phyloP scores from a whole-genome alignment of 2,329 filamentous ascomycete genomes.

The Magnaporthales sp. region DNA sequence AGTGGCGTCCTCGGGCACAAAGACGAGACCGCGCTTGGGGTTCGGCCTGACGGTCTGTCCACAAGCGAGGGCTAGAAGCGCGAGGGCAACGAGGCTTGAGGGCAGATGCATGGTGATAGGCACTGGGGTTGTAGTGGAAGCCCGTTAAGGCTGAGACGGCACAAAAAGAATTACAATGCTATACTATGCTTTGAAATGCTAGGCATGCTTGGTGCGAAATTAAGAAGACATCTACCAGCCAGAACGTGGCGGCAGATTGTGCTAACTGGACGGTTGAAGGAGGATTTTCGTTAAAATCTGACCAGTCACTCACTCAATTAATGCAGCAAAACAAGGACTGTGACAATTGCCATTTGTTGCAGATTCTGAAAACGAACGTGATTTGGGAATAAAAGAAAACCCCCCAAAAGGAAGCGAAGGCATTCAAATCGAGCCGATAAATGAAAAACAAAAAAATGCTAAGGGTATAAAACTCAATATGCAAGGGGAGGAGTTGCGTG shows the following conservation, averaged over 20 bases:
- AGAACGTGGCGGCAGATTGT: not conserved
- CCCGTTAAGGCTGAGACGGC: not conserved
- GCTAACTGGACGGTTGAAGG: not conserved
- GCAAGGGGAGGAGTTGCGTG: not conserved
- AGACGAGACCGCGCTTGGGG: slow-evolving; percentile 65
- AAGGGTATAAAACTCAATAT: not conserved
- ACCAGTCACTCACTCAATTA: not conserved
- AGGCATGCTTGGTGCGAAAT: not conserved
- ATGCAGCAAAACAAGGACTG: not conserved
- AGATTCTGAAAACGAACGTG: not conserved
- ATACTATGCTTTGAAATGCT: not conserved
- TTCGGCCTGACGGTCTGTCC: slow-evolving; percentile 14
- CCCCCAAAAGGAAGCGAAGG: not conserved
- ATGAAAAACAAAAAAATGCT: not conserved
- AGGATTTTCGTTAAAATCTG: not conserved
- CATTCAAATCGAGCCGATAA: not conserved
- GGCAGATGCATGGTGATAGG: slow-evolving; percentile 4
- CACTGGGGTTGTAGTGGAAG: not conserved
- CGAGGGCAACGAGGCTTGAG: slow-evolving; percentile 8
- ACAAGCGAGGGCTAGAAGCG: slow-evolving; percentile 11
- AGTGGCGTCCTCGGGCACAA: slow-evolving; percentile 46
- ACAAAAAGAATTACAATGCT: not conserved
- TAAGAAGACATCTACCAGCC: not conserved
- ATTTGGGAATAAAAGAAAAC: not conserved
- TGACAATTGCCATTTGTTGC: not conserved